Base-by-base conservation (phyloP, 345 rosid genomes). In the Arabidopsis suecica region DNA sequence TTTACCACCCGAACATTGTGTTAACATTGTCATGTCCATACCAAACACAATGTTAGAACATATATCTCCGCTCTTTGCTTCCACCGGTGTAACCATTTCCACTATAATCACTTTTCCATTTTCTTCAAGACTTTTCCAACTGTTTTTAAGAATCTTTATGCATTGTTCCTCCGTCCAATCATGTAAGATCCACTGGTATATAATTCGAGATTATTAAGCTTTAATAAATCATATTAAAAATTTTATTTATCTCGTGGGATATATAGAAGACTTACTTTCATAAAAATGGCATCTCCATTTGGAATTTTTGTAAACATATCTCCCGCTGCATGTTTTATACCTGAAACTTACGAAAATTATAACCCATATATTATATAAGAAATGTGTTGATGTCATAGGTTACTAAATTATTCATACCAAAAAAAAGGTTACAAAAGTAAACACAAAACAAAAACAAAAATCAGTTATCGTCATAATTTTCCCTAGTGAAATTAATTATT, bases 231-330 rank as follows among this genome's bases (percentile, higher is more conserved):
- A 20, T 20, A 20, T 20, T 20, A 20, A 20, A 20, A 20, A 20
- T 0, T 20, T 20, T 20, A 20, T 20, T 20, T 20, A 20, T 20
- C 22, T 20, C 0, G 0, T 20, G 10, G 58, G 58, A 12, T 1
- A 28, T 50, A 67, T 5, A 16, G 6, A 38, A 2, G 25, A 41
- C 73, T 25, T 69, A 89, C 95, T 84, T 91, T 88, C 89, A 89
- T 88, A 87, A 89, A 88, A 63, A 89, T 84, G 72, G 93, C 89
- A 60, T 91, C 95, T 37, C 81, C 95, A 58, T 80, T 77, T 6
- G 93, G 95, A 50, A 85, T 77, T 23, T 86, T 82, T 0, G 18
- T 76, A 65, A 91, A 86, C 97, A 91, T 66, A 66, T 66, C 59
- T 8, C 48, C 60, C 4, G 36, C 60, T 5, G 8, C 23, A 66